Evolutionary conservation across 139 green algal species (phyloP).

Genomic region (Haematococcus sp.): DNA sequence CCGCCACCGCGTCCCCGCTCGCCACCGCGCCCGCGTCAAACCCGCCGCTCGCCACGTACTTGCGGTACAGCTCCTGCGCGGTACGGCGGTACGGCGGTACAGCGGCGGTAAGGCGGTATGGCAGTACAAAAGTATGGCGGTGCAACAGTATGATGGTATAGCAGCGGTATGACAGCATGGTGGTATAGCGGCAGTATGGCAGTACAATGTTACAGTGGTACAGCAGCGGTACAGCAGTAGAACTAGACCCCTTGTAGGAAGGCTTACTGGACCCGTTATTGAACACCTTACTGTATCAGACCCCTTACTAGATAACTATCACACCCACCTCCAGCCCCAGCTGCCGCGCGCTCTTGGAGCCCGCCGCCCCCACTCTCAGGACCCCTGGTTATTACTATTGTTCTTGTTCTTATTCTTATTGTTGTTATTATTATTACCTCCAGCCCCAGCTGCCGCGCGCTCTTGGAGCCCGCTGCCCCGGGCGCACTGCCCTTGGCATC

Average conservation of each 20-base stretch:
- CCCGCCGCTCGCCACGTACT: not conserved
- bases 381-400: too few species aligned
- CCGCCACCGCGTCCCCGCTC: slow-evolving; percentile 14
- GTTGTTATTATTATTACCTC: not conserved
- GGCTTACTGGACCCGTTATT: not conserved
- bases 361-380: too few species aligned
- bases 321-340: not conserved
- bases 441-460: not conserved
- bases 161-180: not conserved
- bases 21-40: not conserved
- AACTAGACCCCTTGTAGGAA: too few species aligned
- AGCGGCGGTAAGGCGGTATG: not conserved
- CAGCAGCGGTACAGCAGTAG: too few species aligned
- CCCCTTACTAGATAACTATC: not conserved
- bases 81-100: not conserved
- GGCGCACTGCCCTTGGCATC: slow-evolving; percentile 1
- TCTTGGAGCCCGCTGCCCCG: not conserved
- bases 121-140: not conserved
- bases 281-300: not conserved
- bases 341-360: slow-evolving; percentile 1
- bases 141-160: not conserved
- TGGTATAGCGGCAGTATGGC: too few species aligned
- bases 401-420: too few species aligned
- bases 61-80: not conserved
- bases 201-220: too few species aligned